These are phyloP conservation scores for Datura wrightii DNA, from an alignment of 257 asterid genomes.

Conservation along the genomic window DNA sequence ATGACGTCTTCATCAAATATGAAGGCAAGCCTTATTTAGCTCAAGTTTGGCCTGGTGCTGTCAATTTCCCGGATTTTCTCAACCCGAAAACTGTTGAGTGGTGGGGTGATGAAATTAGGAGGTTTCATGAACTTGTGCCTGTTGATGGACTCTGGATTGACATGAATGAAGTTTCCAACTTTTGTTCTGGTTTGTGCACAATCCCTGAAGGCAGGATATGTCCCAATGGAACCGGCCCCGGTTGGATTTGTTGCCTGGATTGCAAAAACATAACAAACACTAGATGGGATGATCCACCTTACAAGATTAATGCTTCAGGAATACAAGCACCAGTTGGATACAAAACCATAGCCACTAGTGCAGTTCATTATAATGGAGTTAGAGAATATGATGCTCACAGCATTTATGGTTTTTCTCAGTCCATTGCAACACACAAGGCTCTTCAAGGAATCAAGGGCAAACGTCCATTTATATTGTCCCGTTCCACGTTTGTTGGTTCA, in stretches of 20 bases:
- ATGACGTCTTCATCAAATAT: constrained; percentile 72
- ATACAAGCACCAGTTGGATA: constrained; percentile 46
- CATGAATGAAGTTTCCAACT: constrained; percentile 90
- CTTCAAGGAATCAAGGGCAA: constrained; percentile 55
- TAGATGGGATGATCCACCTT: constrained; percentile 74
- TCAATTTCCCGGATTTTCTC: constrained; percentile 80
- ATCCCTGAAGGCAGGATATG: constrained; percentile 64
- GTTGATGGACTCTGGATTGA: constrained; percentile 93
- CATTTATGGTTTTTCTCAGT: constrained; percentile 78
- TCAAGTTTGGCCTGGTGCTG: constrained; percentile 86
- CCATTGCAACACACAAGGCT: constrained; percentile 72
- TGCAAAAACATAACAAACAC: constrained; percentile 79
- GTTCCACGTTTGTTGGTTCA: constrained; percentile 90
- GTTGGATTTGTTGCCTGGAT: constrained; percentile 85
- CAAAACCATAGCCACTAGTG: constrained; percentile 68
- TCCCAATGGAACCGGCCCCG: constrained; percentile 84
- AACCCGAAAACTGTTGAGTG: constrained; percentile 54
- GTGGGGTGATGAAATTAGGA: constrained; percentile 76
- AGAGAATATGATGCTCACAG: constrained; percentile 80
- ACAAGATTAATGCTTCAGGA: constrained; percentile 76
- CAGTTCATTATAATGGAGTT: constrained; percentile 64
- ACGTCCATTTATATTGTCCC: constrained; percentile 82
- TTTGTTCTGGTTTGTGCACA: constrained; percentile 80
- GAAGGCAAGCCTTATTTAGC: constrained; percentile 73
- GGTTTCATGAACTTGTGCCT: constrained; percentile 58